Conservation (phyloP, 176 grass and related monocot species). For the Thinopyrum elongatum region DNA sequence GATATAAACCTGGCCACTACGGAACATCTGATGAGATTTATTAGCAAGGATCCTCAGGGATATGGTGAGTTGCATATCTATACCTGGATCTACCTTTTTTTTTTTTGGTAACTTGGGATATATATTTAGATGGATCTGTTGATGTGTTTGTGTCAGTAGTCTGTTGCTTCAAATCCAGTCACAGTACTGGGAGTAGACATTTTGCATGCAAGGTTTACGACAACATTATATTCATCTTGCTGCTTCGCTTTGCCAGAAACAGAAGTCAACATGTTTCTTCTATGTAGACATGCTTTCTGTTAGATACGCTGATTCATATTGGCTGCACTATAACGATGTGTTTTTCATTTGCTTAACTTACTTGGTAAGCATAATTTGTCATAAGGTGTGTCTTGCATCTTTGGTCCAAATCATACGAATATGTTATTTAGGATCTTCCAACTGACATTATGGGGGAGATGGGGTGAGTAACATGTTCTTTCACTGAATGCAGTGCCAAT, state of each 20-base stretch:
- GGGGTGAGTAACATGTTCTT: constrained; percentile 2
- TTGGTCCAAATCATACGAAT: not conserved
- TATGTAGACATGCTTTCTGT: not conserved
- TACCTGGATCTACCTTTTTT: constrained; percentile 1
- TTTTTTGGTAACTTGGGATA: not conserved
- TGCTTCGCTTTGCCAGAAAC: not conserved
- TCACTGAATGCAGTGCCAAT: constrained; percentile 73
- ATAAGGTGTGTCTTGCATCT: not conserved
- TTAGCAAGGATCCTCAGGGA: constrained; percentile 85
- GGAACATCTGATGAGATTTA: constrained; percentile 96
- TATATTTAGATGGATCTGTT: not conserved
- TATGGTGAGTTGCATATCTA: constrained; percentile 69
- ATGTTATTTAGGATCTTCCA: not conserved
- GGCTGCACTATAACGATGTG: not conserved
- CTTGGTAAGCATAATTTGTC: not conserved
- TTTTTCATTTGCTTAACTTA: not conserved
- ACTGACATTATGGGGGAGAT: not conserved
- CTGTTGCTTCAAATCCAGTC: not conserved
- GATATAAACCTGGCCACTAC: constrained; percentile 89
- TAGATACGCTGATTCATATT: not conserved
- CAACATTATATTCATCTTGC: not conserved
- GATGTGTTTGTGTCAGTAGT: not conserved
- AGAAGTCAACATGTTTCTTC: not conserved
- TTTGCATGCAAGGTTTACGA: not conserved
- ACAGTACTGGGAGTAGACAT: not conserved